Conservation (phyloP, 768 basidiomycete genomes). For the Tulasnella calospora region DNA sequence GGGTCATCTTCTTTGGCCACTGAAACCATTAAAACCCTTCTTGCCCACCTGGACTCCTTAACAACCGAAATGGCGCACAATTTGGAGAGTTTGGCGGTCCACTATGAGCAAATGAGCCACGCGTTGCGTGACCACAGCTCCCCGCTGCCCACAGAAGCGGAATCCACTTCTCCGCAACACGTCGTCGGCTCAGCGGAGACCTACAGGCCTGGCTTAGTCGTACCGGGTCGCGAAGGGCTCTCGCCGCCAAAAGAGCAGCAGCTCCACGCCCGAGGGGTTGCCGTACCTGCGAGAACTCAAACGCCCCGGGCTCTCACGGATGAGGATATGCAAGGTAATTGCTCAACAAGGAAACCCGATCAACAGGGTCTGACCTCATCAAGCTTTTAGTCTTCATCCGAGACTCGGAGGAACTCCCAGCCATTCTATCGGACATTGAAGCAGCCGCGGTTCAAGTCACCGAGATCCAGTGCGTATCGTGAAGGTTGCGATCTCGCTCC, state of each 20-base stretch:
- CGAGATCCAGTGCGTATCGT: conserved; percentile 49
- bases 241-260: background rate
- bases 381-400: conserved; percentile 61
- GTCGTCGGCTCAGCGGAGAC: conserved; percentile 17
- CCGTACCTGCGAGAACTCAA: conserved; percentile 1
- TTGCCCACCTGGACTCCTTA: conserved; percentile 54
- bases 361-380: background rate
- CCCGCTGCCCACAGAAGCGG: background rate
- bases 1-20: background rate
- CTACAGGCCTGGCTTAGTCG: background rate
- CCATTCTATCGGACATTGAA: conserved; percentile 69
- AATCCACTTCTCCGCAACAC: background rate
- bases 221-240: conserved; percentile 62
- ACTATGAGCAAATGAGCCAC: conserved; percentile 72
- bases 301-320: background rate
- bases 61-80: conserved; percentile 66
- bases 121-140: conserved; percentile 41
- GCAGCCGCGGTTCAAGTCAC: conserved; percentile 52
- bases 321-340: conserved; percentile 26
- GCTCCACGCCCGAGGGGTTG: conserved; percentile 4
- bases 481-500: conserved; percentile 12
- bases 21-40: conserved; percentile 45
- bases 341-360: background rate
- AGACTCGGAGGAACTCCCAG: conserved; percentile 71
- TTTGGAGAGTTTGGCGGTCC: conserved; percentile 63